Base-by-base conservation (phyloP, 2,329 filamentous ascomycete genomes). In the Verticillium nubilum region DNA sequence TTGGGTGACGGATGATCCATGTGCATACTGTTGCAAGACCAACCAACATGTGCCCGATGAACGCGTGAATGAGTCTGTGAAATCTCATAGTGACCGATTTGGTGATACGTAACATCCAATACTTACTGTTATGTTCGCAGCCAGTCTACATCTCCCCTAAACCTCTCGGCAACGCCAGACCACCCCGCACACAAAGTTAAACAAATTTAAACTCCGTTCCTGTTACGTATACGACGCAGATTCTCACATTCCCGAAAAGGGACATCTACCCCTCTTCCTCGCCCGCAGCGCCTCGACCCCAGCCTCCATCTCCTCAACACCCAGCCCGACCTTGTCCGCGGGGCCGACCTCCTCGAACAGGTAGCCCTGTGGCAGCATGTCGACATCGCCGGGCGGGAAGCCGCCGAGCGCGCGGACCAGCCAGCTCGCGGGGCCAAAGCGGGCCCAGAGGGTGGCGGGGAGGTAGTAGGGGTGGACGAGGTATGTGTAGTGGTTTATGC, bases 391-490 rank as follows among this genome's bases (percentile, higher is more conserved):
- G 1, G 82, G 81, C 1, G 83, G 62, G 29, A 73, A 73, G 1
- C 76, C 79, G 9, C 80, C 81, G 53, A 70, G 63, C 7, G 74
- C 55, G 67, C 79, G 69, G 23, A 74, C 69, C 4, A 83, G 60
- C 77, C 80, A 80, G 0, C 80, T 86, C 61, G 71, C 70, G 0
- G 80, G 86, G 2, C 83, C 84, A 85, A 83, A 91, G 60, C 84
- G 82, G 66, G 80, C 84, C 83, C 80, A 84, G 47, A 83, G 70
- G 0, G 82, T 88, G 28, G 79, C 78, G 61, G 81, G 78, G 26
- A 83, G 77, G 70, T 90, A 91, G 72, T 83, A 90, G 2, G 88
- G 89, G 54, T 85, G 81, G 12, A 84, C 82, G 27, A 86, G 78
- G 72, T 85, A 90, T 37, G 76, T 64, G 0, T 74, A 65, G 69